A percentile compares a stretch with the other conserved stretches of the same genome.
phyloP scores from a whole-genome alignment of 192 early-diverging fungal species.

The Phlyctochytrium planicorne region DNA sequence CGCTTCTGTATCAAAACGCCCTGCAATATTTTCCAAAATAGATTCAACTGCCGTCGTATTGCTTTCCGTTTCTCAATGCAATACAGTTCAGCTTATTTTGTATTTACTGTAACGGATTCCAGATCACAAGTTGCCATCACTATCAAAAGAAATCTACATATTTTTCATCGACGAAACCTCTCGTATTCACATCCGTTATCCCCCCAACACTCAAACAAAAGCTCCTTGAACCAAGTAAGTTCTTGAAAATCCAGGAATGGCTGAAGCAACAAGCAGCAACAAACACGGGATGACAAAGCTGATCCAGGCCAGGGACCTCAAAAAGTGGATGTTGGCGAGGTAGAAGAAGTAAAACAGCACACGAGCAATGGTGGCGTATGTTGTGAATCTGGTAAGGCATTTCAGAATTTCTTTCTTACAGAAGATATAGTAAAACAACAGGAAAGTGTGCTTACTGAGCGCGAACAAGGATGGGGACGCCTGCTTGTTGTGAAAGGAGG shows the following conservation, averaged over 20 bases:
- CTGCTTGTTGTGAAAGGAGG: background rate
- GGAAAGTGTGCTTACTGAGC: background rate
- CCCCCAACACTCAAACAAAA: background rate
- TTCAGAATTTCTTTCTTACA: background rate
- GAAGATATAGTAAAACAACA: slow-evolving; percentile 1
- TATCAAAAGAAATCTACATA: no score
- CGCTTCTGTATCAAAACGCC: no score
- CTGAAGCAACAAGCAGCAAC: background rate
- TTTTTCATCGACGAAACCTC: no score
- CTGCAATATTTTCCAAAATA: no score
- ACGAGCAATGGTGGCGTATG: background rate
- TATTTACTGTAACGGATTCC: no score
- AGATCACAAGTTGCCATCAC: no score
- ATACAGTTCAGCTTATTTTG: no score
- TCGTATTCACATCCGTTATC: no score
- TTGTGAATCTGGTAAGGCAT: background rate
- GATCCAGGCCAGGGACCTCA: background rate
- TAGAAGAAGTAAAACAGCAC: background rate
- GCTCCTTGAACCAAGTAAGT: background rate
- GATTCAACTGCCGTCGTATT: no score
- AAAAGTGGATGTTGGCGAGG: background rate
- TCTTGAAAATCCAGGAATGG: background rate
- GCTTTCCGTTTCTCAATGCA: no score
- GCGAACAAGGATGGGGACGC: background rate
- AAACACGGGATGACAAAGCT: background rate